Base-by-base conservation (phyloP, 345 rosid species). In the Geranium brycei region DNA sequence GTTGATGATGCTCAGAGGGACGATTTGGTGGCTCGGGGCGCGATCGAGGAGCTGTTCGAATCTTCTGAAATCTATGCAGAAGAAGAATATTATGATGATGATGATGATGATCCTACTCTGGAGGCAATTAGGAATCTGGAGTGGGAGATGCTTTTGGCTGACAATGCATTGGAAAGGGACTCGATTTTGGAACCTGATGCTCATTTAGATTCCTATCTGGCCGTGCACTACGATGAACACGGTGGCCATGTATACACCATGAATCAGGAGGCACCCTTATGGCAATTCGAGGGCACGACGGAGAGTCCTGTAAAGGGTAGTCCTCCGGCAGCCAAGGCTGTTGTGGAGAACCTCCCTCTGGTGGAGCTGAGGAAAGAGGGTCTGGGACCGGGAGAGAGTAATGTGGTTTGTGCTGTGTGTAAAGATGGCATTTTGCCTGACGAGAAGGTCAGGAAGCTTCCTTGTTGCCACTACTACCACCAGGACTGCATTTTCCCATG, bases 401-500 rank as follows among this genome's bases (percentile, higher is more conserved):
- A 69, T 58, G 60, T 72, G 8, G 72, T 64, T 63, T 84, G 89
- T 63, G 77, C 84, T 5, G 75, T 84, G 41, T 84, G 89, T 58
- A 78, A 71, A 65, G 84, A 84, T 57, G 86, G 79, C 62, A 63
- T 84, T 61, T 59, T 30, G 12, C 28, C 70, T 12, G 78, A 75
- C 59, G 84, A 74, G 73, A 67, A 62, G 69, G 79, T 73, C 17
- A 76, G 70, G 70, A 76, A 19, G 69, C 67, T 84, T 60, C 86
- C 86, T 67, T 82, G 86, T 77, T 55, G 17, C 7, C 86, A 82
- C 73, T 73, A 66, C 18, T 82, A 77, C 67, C 86, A 82, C 62
- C 78, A 73, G 51, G 86, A 79, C 0, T 82, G 86, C 71, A 82
- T 82, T 13, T 11, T 73, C 7, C 86, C 86, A 1, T 82, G 86